Evolutionary conservation across 768 basidiomycete species (phyloP).

Genomic region (Coprinopsis sp.): DNA sequence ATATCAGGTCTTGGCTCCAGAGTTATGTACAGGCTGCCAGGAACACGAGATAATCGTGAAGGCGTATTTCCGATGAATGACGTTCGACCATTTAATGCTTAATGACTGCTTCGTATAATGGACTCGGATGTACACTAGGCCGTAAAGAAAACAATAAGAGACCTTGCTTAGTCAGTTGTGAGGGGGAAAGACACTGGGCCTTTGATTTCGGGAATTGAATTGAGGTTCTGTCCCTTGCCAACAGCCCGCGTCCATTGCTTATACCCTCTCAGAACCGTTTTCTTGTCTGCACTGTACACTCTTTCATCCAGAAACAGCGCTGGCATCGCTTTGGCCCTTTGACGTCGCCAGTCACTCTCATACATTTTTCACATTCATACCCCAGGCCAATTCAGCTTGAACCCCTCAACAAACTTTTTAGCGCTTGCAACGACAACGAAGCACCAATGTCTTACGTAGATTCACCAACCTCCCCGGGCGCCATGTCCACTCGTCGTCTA

Average conservation of each 20-base stretch:
- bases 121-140: not conserved
- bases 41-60: not conserved
- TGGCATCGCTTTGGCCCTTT: conserved; percentile 37
- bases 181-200: not conserved
- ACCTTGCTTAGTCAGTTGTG: not conserved
- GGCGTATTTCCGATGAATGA: conserved; percentile 1
- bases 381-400: conserved; percentile 14
- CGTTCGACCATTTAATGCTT: not conserved
- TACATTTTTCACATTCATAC: conserved; percentile 13
- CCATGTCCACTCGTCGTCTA: conserved; percentile 67
- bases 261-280: conserved; percentile 32
- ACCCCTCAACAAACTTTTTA: conserved; percentile 16
- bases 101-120: not conserved
- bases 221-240: conserved; percentile 3
- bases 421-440: conserved; percentile 20
- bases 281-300: conserved; percentile 21
- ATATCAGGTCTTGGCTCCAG: conserved; percentile 5
- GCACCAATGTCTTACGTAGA: conserved; percentile 60
- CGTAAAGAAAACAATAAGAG: not conserved
- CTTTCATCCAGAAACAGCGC: conserved; percentile 36
- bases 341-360: conserved; percentile 2
- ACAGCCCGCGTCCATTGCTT: conserved; percentile 21
- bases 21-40: conserved; percentile 5
- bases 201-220: conserved; percentile 4
- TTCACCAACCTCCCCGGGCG: conserved; percentile 55